Base-by-base conservation (phyloP, 495 filamentous ascomycete species). In the Parmelia sp. region DNA sequence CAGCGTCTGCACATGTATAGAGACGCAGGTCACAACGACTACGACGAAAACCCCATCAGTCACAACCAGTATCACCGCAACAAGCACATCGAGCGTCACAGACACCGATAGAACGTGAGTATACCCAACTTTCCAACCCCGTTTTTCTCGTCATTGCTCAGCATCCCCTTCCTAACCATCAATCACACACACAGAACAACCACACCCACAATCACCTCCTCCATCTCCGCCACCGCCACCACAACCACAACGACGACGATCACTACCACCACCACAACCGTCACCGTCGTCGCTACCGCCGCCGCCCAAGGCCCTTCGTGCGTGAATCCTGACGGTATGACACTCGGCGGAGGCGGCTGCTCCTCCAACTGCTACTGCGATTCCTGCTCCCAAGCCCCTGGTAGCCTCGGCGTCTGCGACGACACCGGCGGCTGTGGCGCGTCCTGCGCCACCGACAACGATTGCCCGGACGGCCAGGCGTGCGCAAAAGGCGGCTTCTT, bases 231-330 rank as follows among this genome's bases (percentile, higher is more conserved):
- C 57, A 58, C 51, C 19, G 58, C 25, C 39, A 62, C 59, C 10
- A 47, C 39, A 10, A 62, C 47, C 36, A 66, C 44, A 35, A 61
- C 47, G 27, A 62, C 58, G n/a, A 53, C 64, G 19, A 57, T 29
- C 6, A 58, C 29, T 8, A 58, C 57, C 31, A 58, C 57, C 37
- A 58, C 57, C n/a, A 10, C 8, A 3, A 58, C 33, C 57, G 33
- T 37, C 12, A 37, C 10, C 6, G 57, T 42, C 7, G 25, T 25
- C 15, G 57, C 57, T 9, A 58, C 57, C 31, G 57, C 57, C 21
- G 9, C 57, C n/a, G 29, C 57, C 8, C 25, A 31, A 10, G 33
- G 57, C 33, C 25, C 57, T 35, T 33, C 57, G 5, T 37, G 57
- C 29, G 11, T n/a, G 33, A 37, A 37, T 31, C 57, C 33, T 42